A percentile compares a stretch with the other conserved stretches of the same genome.
Conservation (phyloP, 768 basidiomycete species). For the Tylopilus plumbeoviolaceoides region DNA sequence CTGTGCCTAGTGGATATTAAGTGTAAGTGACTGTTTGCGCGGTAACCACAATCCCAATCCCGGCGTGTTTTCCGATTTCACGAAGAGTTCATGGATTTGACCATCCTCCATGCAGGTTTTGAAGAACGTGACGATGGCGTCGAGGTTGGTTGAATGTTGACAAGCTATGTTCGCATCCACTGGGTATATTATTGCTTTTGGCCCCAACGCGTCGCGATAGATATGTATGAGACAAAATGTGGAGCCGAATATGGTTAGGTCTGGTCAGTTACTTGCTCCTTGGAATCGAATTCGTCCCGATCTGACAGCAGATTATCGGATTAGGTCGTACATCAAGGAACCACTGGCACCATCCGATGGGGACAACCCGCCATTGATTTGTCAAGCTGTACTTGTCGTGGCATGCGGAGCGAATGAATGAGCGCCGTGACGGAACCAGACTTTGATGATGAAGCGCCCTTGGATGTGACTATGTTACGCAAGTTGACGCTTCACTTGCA, state of each 20-base stretch:
- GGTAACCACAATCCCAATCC: background rate
- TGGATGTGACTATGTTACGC: too few relatives aligned
- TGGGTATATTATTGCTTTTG: too few relatives aligned
- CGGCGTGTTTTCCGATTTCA: too few relatives aligned
- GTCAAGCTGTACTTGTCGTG: background rate
- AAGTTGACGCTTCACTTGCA: too few relatives aligned
- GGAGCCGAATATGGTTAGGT: background rate
- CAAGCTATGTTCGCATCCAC: background rate
- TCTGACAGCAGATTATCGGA: background rate
- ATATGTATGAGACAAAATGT: too few relatives aligned
- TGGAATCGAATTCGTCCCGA: background rate
- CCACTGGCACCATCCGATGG: too few relatives aligned
- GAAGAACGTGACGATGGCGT: background rate
- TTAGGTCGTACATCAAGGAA: background rate
- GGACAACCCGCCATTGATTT: background rate
- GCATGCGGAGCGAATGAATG: background rate
- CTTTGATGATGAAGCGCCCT: too few relatives aligned
- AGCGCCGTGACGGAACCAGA: too few relatives aligned
- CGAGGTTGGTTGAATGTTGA: background rate
- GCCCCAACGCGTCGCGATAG: too few relatives aligned
- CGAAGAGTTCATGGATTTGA: background rate
- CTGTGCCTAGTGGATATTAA: slow-evolving; percentile 5
- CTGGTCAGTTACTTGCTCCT: background rate
- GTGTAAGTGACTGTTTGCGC: background rate
- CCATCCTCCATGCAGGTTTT: background rate